Base-by-base conservation (phyloP, 257 asterid species). In the Solanum gandarillasii region DNA sequence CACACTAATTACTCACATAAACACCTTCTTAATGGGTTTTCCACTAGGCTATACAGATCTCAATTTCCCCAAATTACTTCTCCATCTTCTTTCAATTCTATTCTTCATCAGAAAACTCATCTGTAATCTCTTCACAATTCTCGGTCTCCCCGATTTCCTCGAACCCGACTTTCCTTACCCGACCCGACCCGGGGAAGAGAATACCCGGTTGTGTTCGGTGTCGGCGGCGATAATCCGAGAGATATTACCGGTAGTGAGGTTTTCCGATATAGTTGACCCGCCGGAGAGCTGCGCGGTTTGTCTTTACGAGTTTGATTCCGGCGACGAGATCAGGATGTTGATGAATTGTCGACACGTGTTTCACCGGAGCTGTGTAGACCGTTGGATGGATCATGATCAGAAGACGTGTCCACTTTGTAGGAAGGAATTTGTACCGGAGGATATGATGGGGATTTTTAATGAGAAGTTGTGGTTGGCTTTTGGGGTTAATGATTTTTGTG, bases 11-110 rank as follows among this genome's bases (percentile, higher is more conserved):
- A 83, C 20, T 87, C 86, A 65, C 32, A 43, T 32, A 81, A 46
- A 3, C 52, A 48, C 68, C 36, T 31, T 46, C 31, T 29, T 23
- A 83, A 97, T 97, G 99, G 99, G 99, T 1, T 97, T 97, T 88
- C 99, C 99, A 5, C 92, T 95, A n/a, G 98, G 95, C 14, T 95
- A 92, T 90, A 87, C 94, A 2, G 97, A 97, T 52, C 76, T 95
- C 8, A 90, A 91, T 67, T 93, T 97, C n/a, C 99, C 99, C 0
- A 95, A 94, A 89, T 88, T 95, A 3, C 87, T 96, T 1, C 89
- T 95, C 12, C 92, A 93, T 83, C 2, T 93, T 6, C 88, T 97
- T 1, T 92, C 97, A 21, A 21, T 92, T 14, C 87, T 95, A 4
- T 96, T 93, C 34, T 87, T 95, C 71, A 36, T 94, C 16, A 89